A percentile compares a stretch with the other conserved stretches of the same genome.
Evolutionary conservation across 176 grass and related monocot species (phyloP).

Genomic region (Pontederia paniculata): DNA sequence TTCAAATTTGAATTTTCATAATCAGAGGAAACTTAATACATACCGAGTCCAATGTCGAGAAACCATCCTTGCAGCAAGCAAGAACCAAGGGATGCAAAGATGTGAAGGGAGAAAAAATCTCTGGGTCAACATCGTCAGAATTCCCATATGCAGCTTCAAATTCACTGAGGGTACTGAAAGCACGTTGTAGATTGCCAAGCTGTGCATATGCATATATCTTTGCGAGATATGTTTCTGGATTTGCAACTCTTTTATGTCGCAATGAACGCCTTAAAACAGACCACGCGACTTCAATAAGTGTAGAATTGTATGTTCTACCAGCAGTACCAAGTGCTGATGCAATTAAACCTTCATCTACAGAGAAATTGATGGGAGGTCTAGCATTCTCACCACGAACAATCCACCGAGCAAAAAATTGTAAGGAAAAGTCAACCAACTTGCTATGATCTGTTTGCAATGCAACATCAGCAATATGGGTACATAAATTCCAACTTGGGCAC

Average conservation of each 20-base stretch:
- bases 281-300: conserved; percentile 60
- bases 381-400: conserved; percentile 49
- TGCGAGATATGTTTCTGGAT: conserved; percentile 53
- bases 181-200: conserved; percentile 63
- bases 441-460: conserved; percentile 71
- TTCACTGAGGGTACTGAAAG: conserved; percentile 61
- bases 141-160: conserved; percentile 72
- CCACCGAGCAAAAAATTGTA: conserved; percentile 70
- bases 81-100: conserved; percentile 67
- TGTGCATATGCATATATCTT: conserved; percentile 83
- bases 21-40: neutral
- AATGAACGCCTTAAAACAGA: conserved; percentile 53
- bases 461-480: conserved; percentile 52
- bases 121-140: conserved; percentile 39
- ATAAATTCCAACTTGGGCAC: conserved; percentile 52
- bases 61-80: conserved; percentile 72
- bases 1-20: too few species aligned
- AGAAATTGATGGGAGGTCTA: conserved; percentile 35
- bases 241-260: conserved; percentile 53
- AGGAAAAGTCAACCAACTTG: conserved; percentile 57
- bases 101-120: conserved; percentile 79
- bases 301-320: conserved; percentile 50
- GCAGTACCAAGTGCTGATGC: conserved; percentile 60
- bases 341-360: conserved; percentile 68
- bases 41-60: conserved; percentile 75